Evolutionary conservation across 495 filamentous ascomycete genomes (phyloP).

Genomic region (Talaromyces wortmannii): DNA sequence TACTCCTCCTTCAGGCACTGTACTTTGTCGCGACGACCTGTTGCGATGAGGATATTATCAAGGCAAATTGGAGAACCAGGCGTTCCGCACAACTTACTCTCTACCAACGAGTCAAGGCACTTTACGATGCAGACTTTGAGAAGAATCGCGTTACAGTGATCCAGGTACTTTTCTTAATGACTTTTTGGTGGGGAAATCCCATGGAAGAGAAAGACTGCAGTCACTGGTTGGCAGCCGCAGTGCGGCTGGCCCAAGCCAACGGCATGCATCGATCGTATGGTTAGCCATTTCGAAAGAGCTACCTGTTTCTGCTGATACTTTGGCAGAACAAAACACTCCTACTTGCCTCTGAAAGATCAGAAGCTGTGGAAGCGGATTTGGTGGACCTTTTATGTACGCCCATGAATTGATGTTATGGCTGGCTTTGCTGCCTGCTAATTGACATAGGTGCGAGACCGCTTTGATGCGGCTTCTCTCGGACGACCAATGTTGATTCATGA

Average conservation of each 20-base stretch:
- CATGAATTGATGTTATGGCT: slow-evolving; percentile 3
- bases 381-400: slow-evolving; percentile 39
- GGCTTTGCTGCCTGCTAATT: background rate
- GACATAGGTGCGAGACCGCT: slow-evolving; percentile 29
- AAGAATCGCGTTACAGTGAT: slow-evolving; percentile 25
- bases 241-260: slow-evolving; percentile 30
- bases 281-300: background rate
- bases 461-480: slow-evolving; percentile 29
- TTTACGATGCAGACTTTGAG: slow-evolving; percentile 36
- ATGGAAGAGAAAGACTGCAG: slow-evolving; percentile 32
- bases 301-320: background rate
- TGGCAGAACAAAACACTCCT: slow-evolving; percentile 26
- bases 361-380: slow-evolving; percentile 38
- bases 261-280: slow-evolving; percentile 25
- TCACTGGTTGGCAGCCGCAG: slow-evolving; percentile 34
- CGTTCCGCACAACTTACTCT: slow-evolving; percentile 24
- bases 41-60: slow-evolving; percentile 16
- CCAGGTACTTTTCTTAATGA: slow-evolving; percentile 32
- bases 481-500: slow-evolving; percentile 32
- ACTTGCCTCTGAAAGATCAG: slow-evolving; percentile 18
- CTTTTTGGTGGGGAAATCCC: slow-evolving; percentile 33
- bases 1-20: slow-evolving; percentile 31
- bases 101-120: slow-evolving; percentile 33
- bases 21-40: slow-evolving; percentile 34
- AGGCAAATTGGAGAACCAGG: slow-evolving; percentile 17